phyloP scores from a whole-genome alignment of 805 yeast genomes.

The Diddensiella transvaalensis region DNA sequence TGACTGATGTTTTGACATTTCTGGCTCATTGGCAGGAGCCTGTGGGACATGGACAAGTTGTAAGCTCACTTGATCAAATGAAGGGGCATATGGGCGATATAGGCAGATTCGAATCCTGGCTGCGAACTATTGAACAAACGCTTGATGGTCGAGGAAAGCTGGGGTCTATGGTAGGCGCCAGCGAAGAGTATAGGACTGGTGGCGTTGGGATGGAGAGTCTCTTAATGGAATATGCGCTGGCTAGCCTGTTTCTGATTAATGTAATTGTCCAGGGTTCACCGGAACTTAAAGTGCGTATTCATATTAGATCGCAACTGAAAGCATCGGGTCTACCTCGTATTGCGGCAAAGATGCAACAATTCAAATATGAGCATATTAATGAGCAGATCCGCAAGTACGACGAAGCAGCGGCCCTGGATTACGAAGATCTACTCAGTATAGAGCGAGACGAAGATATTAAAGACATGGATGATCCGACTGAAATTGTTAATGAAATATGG shows the following conservation, averaged over 20 bases:
- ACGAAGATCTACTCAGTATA: conserved; percentile 40
- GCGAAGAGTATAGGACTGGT: conserved; percentile 65
- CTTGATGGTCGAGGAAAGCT: conserved; percentile 82
- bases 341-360: conserved; percentile 47
- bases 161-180: conserved; percentile 91
- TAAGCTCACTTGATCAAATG: conserved; percentile 49
- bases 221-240: conserved; percentile 64
- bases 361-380: conserved; percentile 55
- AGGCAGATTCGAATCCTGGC: conserved; percentile 65
- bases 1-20: conserved; percentile 69
- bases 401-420: conserved; percentile 54
- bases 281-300: conserved; percentile 42
- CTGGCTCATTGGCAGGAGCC: conserved; percentile 45
- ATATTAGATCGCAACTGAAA: conserved; percentile 56
- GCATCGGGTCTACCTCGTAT: conserved; percentile 54
- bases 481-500: conserved; percentile 59
- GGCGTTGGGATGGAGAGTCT: conserved; percentile 54
- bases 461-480: conserved; percentile 69
- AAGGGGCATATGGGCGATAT: conserved; percentile 35
- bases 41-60: conserved; percentile 53
- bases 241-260: conserved; percentile 67
- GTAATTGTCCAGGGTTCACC: conserved; percentile 44
- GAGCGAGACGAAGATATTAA: conserved; percentile 44
- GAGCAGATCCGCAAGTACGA: conserved; percentile 65
- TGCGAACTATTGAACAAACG: conserved; percentile 59